Evolutionary conservation across 1,139 yeast species (phyloP), one percentile per base, ranked within the genome.

Genomic region (Kluyveromyces sp.): DNA sequence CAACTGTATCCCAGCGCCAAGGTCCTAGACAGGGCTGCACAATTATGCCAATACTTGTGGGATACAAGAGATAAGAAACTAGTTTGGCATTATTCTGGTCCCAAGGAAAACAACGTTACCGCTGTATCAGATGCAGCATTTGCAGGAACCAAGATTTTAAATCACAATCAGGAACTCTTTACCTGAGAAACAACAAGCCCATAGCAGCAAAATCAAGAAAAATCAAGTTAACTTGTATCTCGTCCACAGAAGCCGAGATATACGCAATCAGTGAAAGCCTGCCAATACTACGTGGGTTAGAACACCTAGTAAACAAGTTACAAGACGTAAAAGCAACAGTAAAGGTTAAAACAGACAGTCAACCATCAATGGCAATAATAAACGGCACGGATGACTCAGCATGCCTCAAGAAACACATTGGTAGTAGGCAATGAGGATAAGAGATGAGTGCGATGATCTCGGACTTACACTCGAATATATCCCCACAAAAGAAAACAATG

Each of bases 341-440:
- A 7, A 32, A 36, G 34, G 21, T 29, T 25, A 34, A 26, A 30
- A 45, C 46, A 15, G 50, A 47, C 30, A 45, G 47, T 29, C 41
- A 38, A 25, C 43, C 50, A 21, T 26, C 39, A 26, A 45, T 46
- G 8, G n/a, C 39, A 26, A 41, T 41, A 32, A 28, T 41, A 4
- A 42, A 34, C 6, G 28, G 37, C 7, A 38, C 39, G 26, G 43
- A 48, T 10, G 43, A 42, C 3, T 31, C 32, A n/a, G 39, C 32
- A 30, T 34, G 38, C 25, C 32, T 42, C 25, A 44, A 47, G 31
- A 43, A 37, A 37, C 45, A 35, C 30, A 43, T 46, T 25, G 51
- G 46, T 15, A 45, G 41, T 40, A 46, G 36, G 47, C 49, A 26
- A 37, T 41, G 37, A 38, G 49, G 35, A 30, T 48, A 8, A 43